Percentiles rank a stretch among this genome's conserved stretches.
These are phyloP conservation scores for Malania oleifera DNA, from an alignment of 164 flowering plant genomes.

Conservation along the genomic window DNA sequence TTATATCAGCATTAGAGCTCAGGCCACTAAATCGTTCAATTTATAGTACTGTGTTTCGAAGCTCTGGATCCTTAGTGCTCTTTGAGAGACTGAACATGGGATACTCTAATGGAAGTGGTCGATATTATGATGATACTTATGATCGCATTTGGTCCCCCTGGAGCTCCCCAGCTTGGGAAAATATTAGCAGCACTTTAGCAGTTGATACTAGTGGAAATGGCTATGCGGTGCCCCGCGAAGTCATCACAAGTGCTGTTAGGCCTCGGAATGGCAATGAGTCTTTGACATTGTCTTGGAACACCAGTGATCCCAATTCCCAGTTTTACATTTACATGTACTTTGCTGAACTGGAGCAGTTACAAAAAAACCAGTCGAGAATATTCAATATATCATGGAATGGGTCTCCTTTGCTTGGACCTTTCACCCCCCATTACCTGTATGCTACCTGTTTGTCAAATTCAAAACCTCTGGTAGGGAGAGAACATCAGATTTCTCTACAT, in stretches of 20 bases:
- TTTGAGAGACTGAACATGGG: conserved; percentile 22
- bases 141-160: conserved; percentile 19
- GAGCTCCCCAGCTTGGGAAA: neutral
- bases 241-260: conserved; percentile 17
- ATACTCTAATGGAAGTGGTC: no score
- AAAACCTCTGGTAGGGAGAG: conserved; percentile 7
- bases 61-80: conserved; percentile 17
- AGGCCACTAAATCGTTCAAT: conserved; percentile 17
- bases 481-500: conserved; percentile 8
- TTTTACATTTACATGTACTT: conserved; percentile 21
- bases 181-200: conserved; percentile 7
- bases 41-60: conserved; percentile 16
- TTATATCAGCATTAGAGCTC: conserved; percentile 37
- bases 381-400: conserved; percentile 19
- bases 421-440: conserved; percentile 12
- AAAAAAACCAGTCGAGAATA: conserved; percentile 15
- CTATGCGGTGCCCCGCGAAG: conserved; percentile 9
- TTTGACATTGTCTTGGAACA: conserved; percentile 13
- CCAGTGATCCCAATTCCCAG: neutral
- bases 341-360: conserved; percentile 17
- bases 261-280: conserved; percentile 7
- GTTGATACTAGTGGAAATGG: conserved; percentile 13
- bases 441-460: conserved; percentile 11
- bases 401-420: conserved; percentile 2
- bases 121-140: conserved; percentile 18